Percentiles rank a stretch among this genome's conserved stretches.
Conservation (phyloP, 495 filamentous ascomycete species). For the Penicillium taxi region DNA sequence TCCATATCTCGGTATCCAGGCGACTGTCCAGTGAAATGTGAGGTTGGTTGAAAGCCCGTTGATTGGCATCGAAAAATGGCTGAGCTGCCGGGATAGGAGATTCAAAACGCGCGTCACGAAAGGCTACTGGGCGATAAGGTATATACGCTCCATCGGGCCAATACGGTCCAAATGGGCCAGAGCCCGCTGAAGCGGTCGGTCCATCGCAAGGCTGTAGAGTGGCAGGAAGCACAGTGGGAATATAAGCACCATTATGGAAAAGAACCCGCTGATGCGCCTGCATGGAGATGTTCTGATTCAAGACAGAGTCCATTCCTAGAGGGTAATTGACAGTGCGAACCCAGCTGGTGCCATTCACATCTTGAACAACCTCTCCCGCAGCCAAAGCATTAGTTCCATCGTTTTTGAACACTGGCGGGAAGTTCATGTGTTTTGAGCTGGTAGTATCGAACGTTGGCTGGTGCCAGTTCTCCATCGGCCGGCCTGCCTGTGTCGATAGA, state of each 20-base stretch:
- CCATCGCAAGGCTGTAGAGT: slow-evolving; percentile 61
- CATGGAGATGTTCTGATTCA: slow-evolving; percentile 41
- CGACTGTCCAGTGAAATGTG: slow-evolving; percentile 18
- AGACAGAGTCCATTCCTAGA: slow-evolving; percentile 43
- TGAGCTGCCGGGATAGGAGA: slow-evolving; percentile 15
- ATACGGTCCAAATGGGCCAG: slow-evolving; percentile 63
- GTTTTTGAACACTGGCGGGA: slow-evolving; percentile 38
- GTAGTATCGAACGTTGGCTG: slow-evolving; percentile 23
- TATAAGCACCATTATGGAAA: slow-evolving; percentile 41
- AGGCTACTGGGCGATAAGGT: slow-evolving; percentile 62
- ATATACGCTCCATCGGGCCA: slow-evolving; percentile 73
- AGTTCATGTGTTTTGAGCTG: slow-evolving; percentile 29
- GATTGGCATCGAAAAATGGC: slow-evolving; percentile 24
- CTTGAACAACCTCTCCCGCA: slow-evolving; percentile 26
- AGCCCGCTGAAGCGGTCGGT: slow-evolving; percentile 66
- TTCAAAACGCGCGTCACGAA: slow-evolving; percentile 51
- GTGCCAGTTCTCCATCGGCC: slow-evolving; percentile 27
- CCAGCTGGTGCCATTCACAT: slow-evolving; percentile 35
- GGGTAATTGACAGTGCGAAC: slow-evolving; percentile 37
- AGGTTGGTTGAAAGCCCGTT: slow-evolving; percentile 21
- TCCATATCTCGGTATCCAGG: slow-evolving; percentile 26
- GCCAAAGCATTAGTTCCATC: slow-evolving; percentile 22
- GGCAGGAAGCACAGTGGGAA: slow-evolving; percentile 64
- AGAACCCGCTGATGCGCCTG: slow-evolving; percentile 31
- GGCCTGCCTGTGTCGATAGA: slow-evolving; percentile 21